Evolutionary conservation across 1,284 basidiomycete genomes (phyloP), one percentile per base, ranked within the genome.

Genomic region (Rhizoctonia solani): DNA sequence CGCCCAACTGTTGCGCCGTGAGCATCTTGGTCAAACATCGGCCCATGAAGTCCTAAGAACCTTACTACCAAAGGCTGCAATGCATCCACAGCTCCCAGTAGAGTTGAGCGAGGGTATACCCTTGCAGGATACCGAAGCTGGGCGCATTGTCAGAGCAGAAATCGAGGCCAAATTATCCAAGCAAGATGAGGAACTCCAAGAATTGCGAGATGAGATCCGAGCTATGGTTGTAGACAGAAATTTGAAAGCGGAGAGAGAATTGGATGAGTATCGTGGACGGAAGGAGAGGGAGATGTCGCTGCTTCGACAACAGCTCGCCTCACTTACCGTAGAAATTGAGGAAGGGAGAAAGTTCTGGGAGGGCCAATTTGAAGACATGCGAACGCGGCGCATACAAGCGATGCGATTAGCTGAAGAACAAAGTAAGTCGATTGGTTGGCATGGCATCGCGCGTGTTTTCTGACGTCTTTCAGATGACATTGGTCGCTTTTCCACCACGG

Each of bases 381-480:
- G 34, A 30, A n/a, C 32, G n/a, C 32, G 29, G 49, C 58, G 58
- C n/a, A 37, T 50, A 23, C 58, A 61, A 34, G 30, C 58, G 8
- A 50, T 49, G 58, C 30, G 58, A n/a, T 30, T 61, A 30, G 47
- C 58, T 16, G 58, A 61, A 19, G 58, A 61, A 50, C 58, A 61
- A 50, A 47, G 58, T 61, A 27, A 61, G 44, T 21, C 8, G 8
- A 11, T 19, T 23, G 21, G 27, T 23, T n/a, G n/a, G n/a, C n/a
- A n/a, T n/a, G n/a, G 11, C 9, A 13, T 37, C 21, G 8, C 44
- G 21, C 8, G 44, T 6, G 44, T 21, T 9, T 25, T 11, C 46
- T 61, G n/a, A 61, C 32, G 46, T 11, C 11, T 14, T 21, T 19
- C 30, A 61, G 58, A 8, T n/a, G 37, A 61, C 47, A 25, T 61